These are phyloP conservation scores for Plantago elongata DNA, from an alignment of 257 asterid species.

Conservation along the genomic window DNA sequence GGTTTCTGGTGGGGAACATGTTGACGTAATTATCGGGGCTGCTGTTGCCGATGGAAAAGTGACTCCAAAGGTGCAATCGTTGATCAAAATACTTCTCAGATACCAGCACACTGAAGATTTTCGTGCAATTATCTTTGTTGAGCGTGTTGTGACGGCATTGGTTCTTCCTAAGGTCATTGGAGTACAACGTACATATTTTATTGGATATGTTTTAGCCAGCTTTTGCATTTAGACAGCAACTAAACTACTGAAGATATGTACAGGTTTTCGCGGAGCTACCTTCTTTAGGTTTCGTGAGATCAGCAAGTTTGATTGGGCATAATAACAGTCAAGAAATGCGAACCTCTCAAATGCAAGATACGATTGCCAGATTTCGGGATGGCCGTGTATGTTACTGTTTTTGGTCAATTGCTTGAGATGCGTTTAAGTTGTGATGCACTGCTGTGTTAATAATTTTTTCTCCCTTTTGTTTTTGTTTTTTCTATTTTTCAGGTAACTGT, in stretches of 20 bases:
- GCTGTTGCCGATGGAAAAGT: slow-evolving; percentile 99
- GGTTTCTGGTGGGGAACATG: slow-evolving; percentile 98
- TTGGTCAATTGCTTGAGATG: slow-evolving; percentile 13
- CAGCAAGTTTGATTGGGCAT: slow-evolving; percentile 95
- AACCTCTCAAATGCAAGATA: slow-evolving; percentile 93
- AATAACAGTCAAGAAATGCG: slow-evolving; percentile 98
- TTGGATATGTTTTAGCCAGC: slow-evolving; percentile 9
- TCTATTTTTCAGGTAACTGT: slow-evolving; percentile 66
- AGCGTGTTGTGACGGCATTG: slow-evolving; percentile 94
- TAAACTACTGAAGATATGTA: slow-evolving; percentile 23
- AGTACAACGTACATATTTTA: neutral
- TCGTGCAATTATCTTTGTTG: slow-evolving; percentile 94
- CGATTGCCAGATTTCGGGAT: slow-evolving; percentile 89
- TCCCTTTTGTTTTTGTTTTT: slow-evolving; percentile 17
- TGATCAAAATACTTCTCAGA: slow-evolving; percentile 83
- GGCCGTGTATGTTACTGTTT: slow-evolving; percentile 76
- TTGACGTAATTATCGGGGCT: slow-evolving; percentile 94
- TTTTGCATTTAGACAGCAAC: slow-evolving; percentile 18
- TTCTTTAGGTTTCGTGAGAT: slow-evolving; percentile 75
- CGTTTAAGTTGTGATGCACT: neutral
- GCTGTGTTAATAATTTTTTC: neutral
- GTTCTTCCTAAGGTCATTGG: slow-evolving; percentile 91
- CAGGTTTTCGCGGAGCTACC: slow-evolving; percentile 95
- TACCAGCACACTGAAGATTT: slow-evolving; percentile 91
- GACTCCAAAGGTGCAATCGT: slow-evolving; percentile 98